These are phyloP conservation scores for Clarireedia monteithiana DNA, from an alignment of 2,329 filamentous ascomycete genomes.

Conservation along the genomic window DNA sequence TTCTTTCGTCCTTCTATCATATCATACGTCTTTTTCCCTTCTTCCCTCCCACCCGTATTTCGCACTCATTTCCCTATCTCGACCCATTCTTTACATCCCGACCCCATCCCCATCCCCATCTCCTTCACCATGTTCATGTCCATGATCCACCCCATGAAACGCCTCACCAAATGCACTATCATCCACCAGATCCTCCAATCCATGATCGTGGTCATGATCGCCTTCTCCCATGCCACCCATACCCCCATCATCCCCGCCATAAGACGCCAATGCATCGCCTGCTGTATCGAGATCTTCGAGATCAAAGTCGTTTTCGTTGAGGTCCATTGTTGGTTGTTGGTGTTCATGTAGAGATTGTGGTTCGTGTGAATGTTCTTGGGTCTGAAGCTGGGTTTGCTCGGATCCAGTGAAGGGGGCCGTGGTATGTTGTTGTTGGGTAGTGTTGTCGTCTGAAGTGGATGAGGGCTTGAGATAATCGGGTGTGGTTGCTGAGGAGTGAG, in stretches of 20 bases:
- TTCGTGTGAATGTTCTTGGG: not conserved
- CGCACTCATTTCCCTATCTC: too few species aligned
- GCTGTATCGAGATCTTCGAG: slow-evolving; percentile 62
- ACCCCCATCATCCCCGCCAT: slow-evolving; percentile 42
- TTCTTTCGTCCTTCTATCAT: too few species aligned
- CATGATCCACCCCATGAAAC: slow-evolving; percentile 54
- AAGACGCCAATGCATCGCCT: slow-evolving; percentile 62
- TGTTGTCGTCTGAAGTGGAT: not conserved
- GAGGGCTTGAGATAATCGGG: not conserved
- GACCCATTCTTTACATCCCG: slow-evolving; percentile 8
- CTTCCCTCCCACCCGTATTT: too few species aligned
- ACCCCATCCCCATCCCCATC: slow-evolving; percentile 11
- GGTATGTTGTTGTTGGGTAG: slow-evolving; percentile 2
- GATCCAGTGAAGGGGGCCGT: not conserved
- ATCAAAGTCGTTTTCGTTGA: slow-evolving; percentile 52
- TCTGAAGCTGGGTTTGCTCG: not conserved
- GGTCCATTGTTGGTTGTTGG: slow-evolving; percentile 11
- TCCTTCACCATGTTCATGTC: slow-evolving; percentile 15
- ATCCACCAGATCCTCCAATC: slow-evolving; percentile 55
- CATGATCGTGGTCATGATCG: slow-evolving; percentile 32
- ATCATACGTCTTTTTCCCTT: too few species aligned
- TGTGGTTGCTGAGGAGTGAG: not conserved
- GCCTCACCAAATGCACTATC: slow-evolving; percentile 80
- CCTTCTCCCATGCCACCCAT: slow-evolving; percentile 32
- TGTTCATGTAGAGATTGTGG: not conserved